Base-by-base conservation (phyloP, 257 asterid species). In the Fraxinus pennsylvanica region DNA sequence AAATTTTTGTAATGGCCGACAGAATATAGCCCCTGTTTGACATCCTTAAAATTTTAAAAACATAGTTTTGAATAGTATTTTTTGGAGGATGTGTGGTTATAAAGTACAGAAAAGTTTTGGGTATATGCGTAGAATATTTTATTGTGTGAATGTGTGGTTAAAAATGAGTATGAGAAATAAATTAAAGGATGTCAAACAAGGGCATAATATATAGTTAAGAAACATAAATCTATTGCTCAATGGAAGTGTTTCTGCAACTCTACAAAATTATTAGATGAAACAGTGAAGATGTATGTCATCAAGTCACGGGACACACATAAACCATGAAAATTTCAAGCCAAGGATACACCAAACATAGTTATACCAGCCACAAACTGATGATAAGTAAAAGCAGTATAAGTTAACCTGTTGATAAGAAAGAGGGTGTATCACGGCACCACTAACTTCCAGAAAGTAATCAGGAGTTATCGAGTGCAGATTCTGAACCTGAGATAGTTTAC, bases 321-420 rank as follows among this genome's bases (percentile, higher is more conserved):
- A 66, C 25, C 4, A 78, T 39, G 30, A 72, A 72, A 63, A 45
- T 61, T 39, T 78, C 35, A 36, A 25, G 30, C 70, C 3, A 36
- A 54, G 32, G 54, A 54, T 75, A 59, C 25, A 65, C 41, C n/a
- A 65, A 45, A 52, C 74, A 71, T 57, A 71, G 50, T 47, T 65
- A 76, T 67, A 61, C 6, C 30, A 68, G 68, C 67, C 70, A 57
- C 5, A 41, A 72, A 72, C 59, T 22, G 39, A 19, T 12, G 33
- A 70, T 27, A 68, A 41, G 79, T 76, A 79, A 43, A 15, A 29
- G 69, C 13, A 61, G 68, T 27, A 73, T 32, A 45, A 57, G 73
- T 83, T 74, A 89, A 95, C 99, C 99, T 96, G 99, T 81, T 96
- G 99, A 88, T 96, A 96, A 78, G 99, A 96, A 78, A 96, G 93